Base-by-base conservation (phyloP, 345 rosid genomes). In the Diplotaxis tenuifolia region DNA sequence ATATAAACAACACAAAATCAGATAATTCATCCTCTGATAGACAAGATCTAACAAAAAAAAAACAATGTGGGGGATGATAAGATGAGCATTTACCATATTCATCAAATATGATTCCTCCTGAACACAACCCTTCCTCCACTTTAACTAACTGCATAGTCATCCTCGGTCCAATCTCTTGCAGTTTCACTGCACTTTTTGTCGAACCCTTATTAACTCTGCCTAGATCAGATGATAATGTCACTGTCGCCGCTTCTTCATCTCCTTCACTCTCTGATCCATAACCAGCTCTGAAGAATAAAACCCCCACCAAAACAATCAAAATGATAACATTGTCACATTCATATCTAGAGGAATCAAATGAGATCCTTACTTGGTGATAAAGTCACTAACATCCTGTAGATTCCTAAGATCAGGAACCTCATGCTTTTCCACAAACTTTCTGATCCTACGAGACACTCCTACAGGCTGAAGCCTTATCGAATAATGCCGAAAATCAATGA, bases 191-290 rank as follows among this genome's bases (percentile, higher is more conserved):
- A 61, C 96, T 86, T 79, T 90, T 90, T 9, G 89, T 78, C 5
- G 93, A 79, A 22, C 92, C 87, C 32, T 72, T 80, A 52, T 88
- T 92, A 47, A 84, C 90, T 76, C 98, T 80, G 62, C 93, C 88
- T 55, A 90, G 80, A 82, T 92, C 90, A 77, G 87, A 84, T 14
- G 82, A 70, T 80, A 92, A 65, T 56, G 93, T 89, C 81, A 96
- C 98, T 2, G 84, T 88, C 4, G 99, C 97, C 5, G 96, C 96
- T 80, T 96, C 99, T 62, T 89, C 97, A 66, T 92, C 98, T 49
- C 82, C 91, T 86, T 96, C 98, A 64, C 98, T 96, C 84, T 92
- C 99, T 77, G 96, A 90, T 71, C 94, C 99, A 28, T 90, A 90
- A 63, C 97, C 97, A 76, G 86, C 91, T 82, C 98, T 92, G 81